A percentile compares a stretch with the other conserved stretches of the same genome.
Conservation (phyloP, 108 stramenopile species). For the Cyclotella choctawhatcheeana region DNA sequence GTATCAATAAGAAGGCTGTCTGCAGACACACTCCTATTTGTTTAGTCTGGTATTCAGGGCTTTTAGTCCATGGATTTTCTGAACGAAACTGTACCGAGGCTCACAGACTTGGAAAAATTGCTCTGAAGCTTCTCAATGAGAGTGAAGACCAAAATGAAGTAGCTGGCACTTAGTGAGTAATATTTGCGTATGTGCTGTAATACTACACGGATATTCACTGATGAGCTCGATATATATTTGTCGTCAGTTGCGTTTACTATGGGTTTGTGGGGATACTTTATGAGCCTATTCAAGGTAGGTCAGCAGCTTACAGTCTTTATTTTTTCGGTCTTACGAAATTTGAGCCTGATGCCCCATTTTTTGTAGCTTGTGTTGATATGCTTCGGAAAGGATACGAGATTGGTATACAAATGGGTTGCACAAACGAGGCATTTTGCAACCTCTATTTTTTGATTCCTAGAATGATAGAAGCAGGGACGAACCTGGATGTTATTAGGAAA, state of each 20-base stretch:
- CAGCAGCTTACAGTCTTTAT: background rate
- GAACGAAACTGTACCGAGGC: background rate
- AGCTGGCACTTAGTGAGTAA: background rate
- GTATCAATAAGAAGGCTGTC: constrained; percentile 10
- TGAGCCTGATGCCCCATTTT: background rate
- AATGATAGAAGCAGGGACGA: constrained; percentile 20
- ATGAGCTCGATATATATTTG: background rate
- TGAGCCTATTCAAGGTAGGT: constrained; percentile 28
- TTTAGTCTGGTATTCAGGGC: background rate
- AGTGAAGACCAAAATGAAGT: constrained; percentile 4
- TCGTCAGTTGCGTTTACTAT: constrained; percentile 5
- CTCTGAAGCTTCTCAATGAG: constrained; percentile 18
- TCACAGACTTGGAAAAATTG: constrained; percentile 20
- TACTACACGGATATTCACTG: background rate
- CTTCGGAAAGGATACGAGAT: constrained; percentile 22
- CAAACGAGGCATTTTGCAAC: constrained; percentile 18
- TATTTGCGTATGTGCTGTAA: background rate
- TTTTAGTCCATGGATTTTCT: background rate
- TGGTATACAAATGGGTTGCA: constrained; percentile 30
- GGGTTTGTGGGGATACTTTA: background rate
- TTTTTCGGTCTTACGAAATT: background rate
- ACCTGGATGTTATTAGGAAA: constrained; percentile 13
- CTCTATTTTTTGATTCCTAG: constrained; percentile 10
- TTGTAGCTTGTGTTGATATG: constrained; percentile 23
- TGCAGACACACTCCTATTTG: constrained; percentile 36